Evolutionary conservation across 2,329 filamentous ascomycete species (phyloP).

Genomic region (Alternaria atra): DNA sequence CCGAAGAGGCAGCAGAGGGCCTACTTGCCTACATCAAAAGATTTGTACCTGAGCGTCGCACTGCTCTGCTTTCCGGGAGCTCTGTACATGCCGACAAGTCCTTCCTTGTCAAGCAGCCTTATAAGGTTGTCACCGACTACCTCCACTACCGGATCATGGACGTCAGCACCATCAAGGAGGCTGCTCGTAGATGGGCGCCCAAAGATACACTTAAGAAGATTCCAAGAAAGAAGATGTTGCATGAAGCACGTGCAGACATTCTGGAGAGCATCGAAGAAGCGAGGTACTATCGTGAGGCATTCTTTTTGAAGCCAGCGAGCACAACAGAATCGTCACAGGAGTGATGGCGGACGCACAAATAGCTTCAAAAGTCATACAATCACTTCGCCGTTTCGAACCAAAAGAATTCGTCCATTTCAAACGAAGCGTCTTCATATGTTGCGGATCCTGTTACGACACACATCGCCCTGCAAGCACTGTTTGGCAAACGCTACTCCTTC

Average conservation of each 20-base stretch:
- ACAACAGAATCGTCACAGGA: not conserved
- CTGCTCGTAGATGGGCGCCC: constrained; percentile 79
- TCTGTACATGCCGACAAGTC: constrained; percentile 88
- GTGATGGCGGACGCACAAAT: not conserved
- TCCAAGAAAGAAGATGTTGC: constrained; percentile 77
- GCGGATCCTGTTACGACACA: not conserved
- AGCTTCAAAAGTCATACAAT: not conserved
- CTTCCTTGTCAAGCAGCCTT: constrained; percentile 80
- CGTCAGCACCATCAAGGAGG: constrained; percentile 92
- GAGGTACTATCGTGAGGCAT: constrained; percentile 76
- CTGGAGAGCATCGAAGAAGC: constrained; percentile 95
- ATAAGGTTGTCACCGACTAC: constrained; percentile 75
- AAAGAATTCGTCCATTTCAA: not conserved
- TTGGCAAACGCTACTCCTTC: not conserved
- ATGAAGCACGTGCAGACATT: constrained; percentile 89
- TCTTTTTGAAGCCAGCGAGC: constrained; percentile 62
- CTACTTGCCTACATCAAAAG: constrained; percentile 81
- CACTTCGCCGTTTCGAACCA: not conserved
- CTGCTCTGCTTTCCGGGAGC: constrained; percentile 85
- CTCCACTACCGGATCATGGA: constrained; percentile 92
- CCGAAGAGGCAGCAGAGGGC: constrained; percentile 74
- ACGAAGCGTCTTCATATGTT: not conserved
- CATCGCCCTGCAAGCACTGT: not conserved
- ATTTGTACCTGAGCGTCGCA: constrained; percentile 71
- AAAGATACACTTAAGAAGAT: constrained; percentile 66